Base-by-base conservation (phyloP, 352 stramenopile species). In the Peronosclerospora sorghi region DNA sequence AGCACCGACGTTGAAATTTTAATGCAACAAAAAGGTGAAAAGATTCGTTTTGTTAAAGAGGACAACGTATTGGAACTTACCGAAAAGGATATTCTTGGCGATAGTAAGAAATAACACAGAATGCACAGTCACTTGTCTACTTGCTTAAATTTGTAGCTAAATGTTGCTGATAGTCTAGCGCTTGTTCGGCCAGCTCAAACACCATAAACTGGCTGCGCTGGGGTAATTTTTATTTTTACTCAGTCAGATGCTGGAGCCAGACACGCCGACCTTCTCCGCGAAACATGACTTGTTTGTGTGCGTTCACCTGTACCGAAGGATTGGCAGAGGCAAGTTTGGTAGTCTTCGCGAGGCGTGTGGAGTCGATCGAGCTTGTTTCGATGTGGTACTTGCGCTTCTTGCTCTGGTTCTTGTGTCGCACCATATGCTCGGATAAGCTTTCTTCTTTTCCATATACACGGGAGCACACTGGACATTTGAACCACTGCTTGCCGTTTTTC, bases 1-100 rank as follows among this genome's bases (percentile, higher is more conserved):
- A 79, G 65, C 2, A 87, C 69, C 12, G 86, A 96, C 56, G 73
- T 97, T 15, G 78, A 96, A 57, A 88, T 64, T 41, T 58, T 96
- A 27, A 60, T 96, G 15, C 52, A 66, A 19, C 59, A 68, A 24
- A 92, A 88, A 44, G 83, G 75, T 21, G 75, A 90, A 40, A 51
- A 61, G 8, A 69, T 88, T 23, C 73, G 73, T 30, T 71, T 88
- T 46, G 68, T 86, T 12, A 91, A 74, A 13, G 57, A 48, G 37
- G 78, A 90, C 19, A 60, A 90, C 54, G 78, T 94, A 9, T 63
- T 94, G 8, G 78, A 94, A 35, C 70, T 94, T 32, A 91, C 78
- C 26, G 75, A 86, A 44, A 59, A 58, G 18, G 80, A 90, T 48
- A 66, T 93, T 30, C 51, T 84, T 10, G 73, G 73, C 13, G 48